Evolutionary conservation across 805 yeast species (phyloP).

Genomic region (Cyberlindnera euphorbiae): DNA sequence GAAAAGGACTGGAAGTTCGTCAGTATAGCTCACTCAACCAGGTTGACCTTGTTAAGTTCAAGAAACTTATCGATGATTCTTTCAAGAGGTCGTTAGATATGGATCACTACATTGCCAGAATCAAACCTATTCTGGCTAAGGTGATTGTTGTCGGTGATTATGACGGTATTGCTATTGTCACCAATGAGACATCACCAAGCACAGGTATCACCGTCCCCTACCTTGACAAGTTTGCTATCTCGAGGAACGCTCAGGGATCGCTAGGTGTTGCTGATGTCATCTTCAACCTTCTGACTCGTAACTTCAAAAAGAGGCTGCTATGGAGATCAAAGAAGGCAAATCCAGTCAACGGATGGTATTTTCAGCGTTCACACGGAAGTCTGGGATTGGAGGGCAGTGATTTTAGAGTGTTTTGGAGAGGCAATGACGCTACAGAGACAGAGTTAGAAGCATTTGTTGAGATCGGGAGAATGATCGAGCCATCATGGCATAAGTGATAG

Average conservation of each 20-base stretch:
- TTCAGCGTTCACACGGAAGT: conserved; percentile 81
- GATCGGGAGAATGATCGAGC: conserved; percentile 52
- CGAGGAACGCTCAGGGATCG: conserved; percentile 78
- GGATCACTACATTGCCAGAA: conserved; percentile 60
- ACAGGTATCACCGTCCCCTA: conserved; percentile 52
- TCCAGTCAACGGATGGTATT: conserved; percentile 97
- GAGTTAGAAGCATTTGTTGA: conserved; percentile 44
- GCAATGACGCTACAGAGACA: conserved; percentile 27
- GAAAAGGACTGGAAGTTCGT: conserved; percentile 50
- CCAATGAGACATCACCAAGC: conserved; percentile 55
- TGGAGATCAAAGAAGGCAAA: conserved; percentile 89
- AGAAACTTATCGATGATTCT: conserved; percentile 67
- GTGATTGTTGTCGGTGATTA: conserved; percentile 88
- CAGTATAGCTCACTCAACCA: conserved; percentile 13
- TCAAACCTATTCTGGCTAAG: conserved; percentile 64
- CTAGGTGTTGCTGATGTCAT: conserved; percentile 92
- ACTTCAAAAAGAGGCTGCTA: conserved; percentile 59
- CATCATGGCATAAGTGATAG: conserved; percentile 37
- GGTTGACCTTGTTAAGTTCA: conserved; percentile 49
- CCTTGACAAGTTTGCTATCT: conserved; percentile 90
- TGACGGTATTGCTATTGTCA: conserved; percentile 91
- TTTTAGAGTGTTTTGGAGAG: conserved; percentile 43
- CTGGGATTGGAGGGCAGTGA: conserved; percentile 37
- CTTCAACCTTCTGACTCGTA: conserved; percentile 68
- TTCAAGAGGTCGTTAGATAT: conserved; percentile 66